Conservation (phyloP, 306 rosid genomes). For the Rosa persica region DNA sequence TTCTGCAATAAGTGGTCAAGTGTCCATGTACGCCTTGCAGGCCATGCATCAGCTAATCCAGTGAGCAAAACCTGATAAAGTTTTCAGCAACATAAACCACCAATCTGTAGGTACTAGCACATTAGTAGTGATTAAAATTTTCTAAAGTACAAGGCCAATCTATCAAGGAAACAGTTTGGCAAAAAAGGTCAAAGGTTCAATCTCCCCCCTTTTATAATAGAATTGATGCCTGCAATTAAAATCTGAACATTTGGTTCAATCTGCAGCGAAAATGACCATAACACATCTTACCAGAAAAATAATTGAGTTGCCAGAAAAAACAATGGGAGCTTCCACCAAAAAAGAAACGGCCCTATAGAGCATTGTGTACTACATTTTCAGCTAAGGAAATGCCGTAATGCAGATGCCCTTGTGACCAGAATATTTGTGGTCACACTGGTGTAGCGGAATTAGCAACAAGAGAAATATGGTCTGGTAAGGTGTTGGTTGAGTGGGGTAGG, state of each 20-base stretch:
- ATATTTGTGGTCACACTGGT: neutral
- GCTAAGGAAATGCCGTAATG: neutral
- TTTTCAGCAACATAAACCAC: neutral
- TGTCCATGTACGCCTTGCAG: constrained; percentile 85
- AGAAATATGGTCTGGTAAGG: neutral
- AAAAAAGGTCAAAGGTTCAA: constrained; percentile 13
- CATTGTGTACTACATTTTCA: neutral
- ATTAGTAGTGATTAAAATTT: constrained; percentile 6
- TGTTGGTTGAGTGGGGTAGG: neutral
- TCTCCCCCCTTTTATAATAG: neutral
- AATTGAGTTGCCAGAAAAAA: too few relatives aligned
- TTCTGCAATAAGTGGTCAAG: constrained; percentile 59
- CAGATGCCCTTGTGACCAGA: neutral
- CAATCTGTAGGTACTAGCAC: neutral
- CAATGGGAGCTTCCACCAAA: too few relatives aligned
- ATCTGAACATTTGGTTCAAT: neutral
- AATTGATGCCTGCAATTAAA: neutral
- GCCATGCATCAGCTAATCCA: constrained; percentile 85
- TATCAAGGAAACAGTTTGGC: constrained; percentile 8
- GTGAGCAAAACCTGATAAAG: constrained; percentile 61
- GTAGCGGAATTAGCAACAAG: neutral
- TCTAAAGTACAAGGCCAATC: constrained; percentile 10
- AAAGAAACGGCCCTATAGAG: neutral
- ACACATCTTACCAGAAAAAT: neutral
- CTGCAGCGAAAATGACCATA: neutral